Evolutionary conservation across 208 protist species (phyloP).

Genomic region (Leishmania turanica): DNA sequence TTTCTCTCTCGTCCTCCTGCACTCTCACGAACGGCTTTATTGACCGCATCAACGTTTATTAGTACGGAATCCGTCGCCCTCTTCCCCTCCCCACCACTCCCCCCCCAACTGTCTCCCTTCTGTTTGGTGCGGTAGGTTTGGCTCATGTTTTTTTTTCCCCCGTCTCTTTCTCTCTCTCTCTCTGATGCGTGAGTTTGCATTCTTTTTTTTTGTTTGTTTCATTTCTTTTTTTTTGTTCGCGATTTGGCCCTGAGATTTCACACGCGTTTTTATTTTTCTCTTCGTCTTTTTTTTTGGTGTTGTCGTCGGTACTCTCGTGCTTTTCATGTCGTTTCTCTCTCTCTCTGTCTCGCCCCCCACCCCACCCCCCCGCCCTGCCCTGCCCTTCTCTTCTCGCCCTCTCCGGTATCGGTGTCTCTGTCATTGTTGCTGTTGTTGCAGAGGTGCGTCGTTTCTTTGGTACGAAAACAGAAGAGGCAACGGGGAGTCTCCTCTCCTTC

Average conservation of each 20-base stretch:
- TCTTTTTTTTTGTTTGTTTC: neutral
- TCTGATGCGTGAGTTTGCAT: neutral
- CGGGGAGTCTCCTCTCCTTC: too few species aligned
- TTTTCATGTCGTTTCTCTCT: neutral
- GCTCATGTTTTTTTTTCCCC: neutral
- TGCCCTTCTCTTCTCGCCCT: neutral
- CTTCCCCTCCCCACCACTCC: too few species aligned
- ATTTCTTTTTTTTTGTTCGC: neutral
- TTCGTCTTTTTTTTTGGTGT: neutral
- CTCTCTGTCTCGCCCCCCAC: too few species aligned
- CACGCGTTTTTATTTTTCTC: neutral
- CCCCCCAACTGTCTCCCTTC: neutral
- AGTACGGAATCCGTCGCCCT: neutral
- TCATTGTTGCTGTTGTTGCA: too few species aligned
- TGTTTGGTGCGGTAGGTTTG: neutral
- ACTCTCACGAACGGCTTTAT: too few species aligned
- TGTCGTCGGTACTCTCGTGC: neutral
- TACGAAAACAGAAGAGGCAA: too few species aligned
- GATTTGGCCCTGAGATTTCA: neutral
- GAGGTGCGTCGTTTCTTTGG: too few species aligned
- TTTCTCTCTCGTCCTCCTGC: neutral
- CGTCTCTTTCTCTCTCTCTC: neutral
- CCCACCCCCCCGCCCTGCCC: too few species aligned
- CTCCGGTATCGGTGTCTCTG: too few species aligned
- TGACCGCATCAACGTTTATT: neutral